Evolutionary conservation across 352 stramenopile genomes (phyloP), one percentile per base, ranked within the genome.

Genomic region (Phytopythium aichiense): DNA sequence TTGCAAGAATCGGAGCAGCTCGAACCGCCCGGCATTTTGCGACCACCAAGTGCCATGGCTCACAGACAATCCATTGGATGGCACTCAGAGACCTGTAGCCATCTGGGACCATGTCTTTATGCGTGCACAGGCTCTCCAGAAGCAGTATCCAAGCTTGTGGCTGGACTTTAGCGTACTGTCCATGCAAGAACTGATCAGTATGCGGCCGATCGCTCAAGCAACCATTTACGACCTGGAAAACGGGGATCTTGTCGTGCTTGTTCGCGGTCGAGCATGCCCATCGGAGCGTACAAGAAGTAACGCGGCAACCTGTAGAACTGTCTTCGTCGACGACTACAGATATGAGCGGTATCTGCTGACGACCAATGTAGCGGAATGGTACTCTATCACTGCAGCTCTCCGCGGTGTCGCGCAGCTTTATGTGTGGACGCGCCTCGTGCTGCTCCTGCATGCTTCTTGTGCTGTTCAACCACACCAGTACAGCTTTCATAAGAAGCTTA

Each of bases 261-360:
- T 67, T 3, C 61, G 73, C 22, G 73, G 73, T 0, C 67, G 58
- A 7, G 33, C 31, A 6, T 77, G 73, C 20, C 2, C 35, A 22
- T 20, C 20, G 20, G 28, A 35, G 7, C 12, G 40, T 13, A 18
- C 13, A 4, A n/a, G 15, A 20, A 51, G 3, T 38, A 58, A 42
- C 20, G 18, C 30, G 8, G 12, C 23, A 40, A 16, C 40, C 15
- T 73, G 76, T 42, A 40, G 33, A 8, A 81, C 74, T 0, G 53
- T 84, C 4, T 80, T 87, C 28, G 16, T 87, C 9, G 77, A 87
- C 45, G 77, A 87, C 53, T 81, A 77, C 31, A 68, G 77, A 15
- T 89, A 87, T 33, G 75, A 86, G 33, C 67, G 77, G 1, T 63
- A 69, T 13, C 54, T 64, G 2, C 5, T 84, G 0, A 65, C 71